These are phyloP conservation scores for Mollisia scopiformis DNA, from an alignment of 2,329 filamentous ascomycete genomes.

Conservation along the genomic window DNA sequence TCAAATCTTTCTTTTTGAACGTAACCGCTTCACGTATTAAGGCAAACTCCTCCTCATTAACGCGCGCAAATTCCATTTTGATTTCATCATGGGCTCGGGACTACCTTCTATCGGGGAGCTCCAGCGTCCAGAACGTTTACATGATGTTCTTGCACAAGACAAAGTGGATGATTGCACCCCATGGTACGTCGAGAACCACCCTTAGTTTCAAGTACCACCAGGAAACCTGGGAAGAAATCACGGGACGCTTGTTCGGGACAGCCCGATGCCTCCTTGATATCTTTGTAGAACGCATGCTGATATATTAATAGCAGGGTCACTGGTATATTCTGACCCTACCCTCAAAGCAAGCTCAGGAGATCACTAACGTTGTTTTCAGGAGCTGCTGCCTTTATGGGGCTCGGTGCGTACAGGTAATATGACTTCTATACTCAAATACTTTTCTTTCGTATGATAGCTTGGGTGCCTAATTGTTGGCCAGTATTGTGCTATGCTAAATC, in stretches of 20 bases:
- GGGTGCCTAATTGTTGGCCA: too few species aligned
- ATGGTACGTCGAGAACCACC: too few species aligned
- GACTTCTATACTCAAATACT: too few species aligned
- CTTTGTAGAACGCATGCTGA: too few species aligned
- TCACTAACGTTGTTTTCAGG: conserved; percentile 50
- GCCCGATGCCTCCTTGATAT: too few species aligned
- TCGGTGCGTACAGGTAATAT: conserved; percentile 79
- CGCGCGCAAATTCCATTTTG: neutral
- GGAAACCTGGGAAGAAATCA: too few species aligned
- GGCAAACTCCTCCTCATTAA: neutral
- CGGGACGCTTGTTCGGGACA: too few species aligned
- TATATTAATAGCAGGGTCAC: too few species aligned
- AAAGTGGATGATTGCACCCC: conserved; percentile 43
- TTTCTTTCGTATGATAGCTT: too few species aligned
- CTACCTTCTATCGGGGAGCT: conserved; percentile 24
- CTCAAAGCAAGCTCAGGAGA: neutral
- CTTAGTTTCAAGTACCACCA: too few species aligned
- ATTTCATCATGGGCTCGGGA: conserved; percentile 3
- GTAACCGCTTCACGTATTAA: neutral
- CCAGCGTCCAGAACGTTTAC: conserved; percentile 29
- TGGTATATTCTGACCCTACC: too few species aligned
- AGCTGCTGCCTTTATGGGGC: conserved; percentile 73
- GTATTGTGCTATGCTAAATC: too few species aligned
- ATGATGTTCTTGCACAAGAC: conserved; percentile 31
- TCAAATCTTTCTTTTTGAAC: neutral